phyloP scores from a whole-genome alignment of 306 rosid genomes.

The Trifolium dubium region DNA sequence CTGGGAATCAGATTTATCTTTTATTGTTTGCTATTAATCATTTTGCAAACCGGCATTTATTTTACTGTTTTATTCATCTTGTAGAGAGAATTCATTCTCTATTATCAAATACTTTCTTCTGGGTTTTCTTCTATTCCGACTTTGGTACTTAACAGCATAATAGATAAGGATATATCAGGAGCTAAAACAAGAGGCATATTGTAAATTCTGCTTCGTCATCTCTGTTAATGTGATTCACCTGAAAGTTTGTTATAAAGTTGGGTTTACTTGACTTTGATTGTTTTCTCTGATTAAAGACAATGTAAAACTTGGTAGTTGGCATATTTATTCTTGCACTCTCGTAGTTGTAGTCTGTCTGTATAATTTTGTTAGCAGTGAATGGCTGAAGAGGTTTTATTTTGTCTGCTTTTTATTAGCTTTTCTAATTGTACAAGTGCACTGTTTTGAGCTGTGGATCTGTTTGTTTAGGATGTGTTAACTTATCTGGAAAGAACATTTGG shows the following conservation, averaged over 20 bases:
- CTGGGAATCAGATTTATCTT: neutral
- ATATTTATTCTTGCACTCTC: neutral
- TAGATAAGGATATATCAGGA: constrained; percentile 6
- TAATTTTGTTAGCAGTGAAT: constrained; percentile 18
- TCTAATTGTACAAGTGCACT: constrained; percentile 38
- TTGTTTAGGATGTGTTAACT: constrained; percentile 78
- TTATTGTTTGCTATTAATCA: neutral
- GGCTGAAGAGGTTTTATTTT: constrained; percentile 2
- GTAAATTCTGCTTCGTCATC: neutral
- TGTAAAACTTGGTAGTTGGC: constrained; percentile 30
- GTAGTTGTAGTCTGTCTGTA: neutral
- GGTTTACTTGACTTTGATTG: constrained; percentile 4
- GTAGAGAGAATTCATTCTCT: neutral
- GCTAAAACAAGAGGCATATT: constrained; percentile 19
- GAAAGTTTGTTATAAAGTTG: constrained; percentile 19
- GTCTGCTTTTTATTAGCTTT: constrained; percentile 23
- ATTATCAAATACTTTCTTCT: neutral
- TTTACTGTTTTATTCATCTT: neutral
- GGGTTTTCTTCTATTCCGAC: constrained; percentile 9
- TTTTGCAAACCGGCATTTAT: neutral
- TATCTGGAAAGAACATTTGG: constrained; percentile 89
- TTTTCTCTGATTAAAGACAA: constrained; percentile 22
- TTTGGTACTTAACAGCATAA: neutral
- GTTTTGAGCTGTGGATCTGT: constrained; percentile 43
- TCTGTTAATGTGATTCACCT: constrained; percentile 25